Percentiles rank a stretch among this genome's conserved stretches.
Evolutionary conservation across 1,139 yeast species (phyloP).

Genomic region (Magnusiomyces fungicola): DNA sequence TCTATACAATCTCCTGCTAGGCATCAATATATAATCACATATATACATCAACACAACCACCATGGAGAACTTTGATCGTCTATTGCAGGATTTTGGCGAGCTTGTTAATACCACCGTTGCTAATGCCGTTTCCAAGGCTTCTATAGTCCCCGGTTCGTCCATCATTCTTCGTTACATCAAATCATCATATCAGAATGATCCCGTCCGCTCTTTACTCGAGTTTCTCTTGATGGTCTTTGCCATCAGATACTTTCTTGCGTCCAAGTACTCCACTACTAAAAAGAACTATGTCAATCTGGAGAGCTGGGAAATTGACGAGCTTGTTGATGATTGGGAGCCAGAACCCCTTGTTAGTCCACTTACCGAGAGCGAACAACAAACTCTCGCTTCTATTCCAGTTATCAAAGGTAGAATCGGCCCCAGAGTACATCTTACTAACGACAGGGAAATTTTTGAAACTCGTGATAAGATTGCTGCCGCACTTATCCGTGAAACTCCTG

Average conservation of each 20-base stretch:
- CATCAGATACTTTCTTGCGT: constrained; percentile 69
- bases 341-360: constrained; percentile 64
- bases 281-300: constrained; percentile 61
- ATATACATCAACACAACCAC: constrained; percentile 1
- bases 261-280: constrained; percentile 74
- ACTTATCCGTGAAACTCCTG: constrained; percentile 5
- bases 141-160: constrained; percentile 69
- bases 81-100: constrained; percentile 22
- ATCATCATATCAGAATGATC: constrained; percentile 92
- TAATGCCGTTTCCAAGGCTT: constrained; percentile 20
- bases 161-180: constrained; percentile 68
- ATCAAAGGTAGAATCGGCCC: constrained; percentile 52
- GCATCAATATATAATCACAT: neutral
- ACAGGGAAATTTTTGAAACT: constrained; percentile 10
- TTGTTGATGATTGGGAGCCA: constrained; percentile 88
- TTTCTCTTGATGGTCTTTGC: constrained; percentile 75
- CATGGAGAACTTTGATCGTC: constrained; percentile 17
- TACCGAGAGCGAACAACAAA: constrained; percentile 50
- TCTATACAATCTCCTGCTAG: neutral
- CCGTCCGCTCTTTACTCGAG: constrained; percentile 81
- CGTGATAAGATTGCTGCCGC: constrained; percentile 10
- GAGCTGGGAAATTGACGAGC: constrained; percentile 67
- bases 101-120: constrained; percentile 24
- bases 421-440: constrained; percentile 36
- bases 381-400: constrained; percentile 54